These are phyloP conservation scores for Tylopilus balloui DNA, from an alignment of 768 basidiomycete species.

Conservation along the genomic window DNA sequence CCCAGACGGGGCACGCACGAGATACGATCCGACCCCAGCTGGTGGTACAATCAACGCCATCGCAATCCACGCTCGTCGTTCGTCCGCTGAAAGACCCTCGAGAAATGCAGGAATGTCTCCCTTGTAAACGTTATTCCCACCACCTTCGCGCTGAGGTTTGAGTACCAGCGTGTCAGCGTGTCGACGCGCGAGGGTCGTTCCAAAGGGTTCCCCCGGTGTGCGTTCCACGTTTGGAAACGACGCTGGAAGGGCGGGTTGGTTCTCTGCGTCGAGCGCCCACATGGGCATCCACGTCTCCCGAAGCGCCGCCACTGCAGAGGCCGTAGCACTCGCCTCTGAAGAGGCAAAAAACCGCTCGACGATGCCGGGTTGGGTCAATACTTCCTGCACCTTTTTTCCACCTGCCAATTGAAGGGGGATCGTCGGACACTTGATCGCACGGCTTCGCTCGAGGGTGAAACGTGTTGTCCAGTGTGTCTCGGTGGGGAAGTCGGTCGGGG, in stretches of 20 bases:
- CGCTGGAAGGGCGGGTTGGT: background rate
- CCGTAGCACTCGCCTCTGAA: constrained; percentile 15
- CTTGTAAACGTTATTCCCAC: constrained; percentile 95
- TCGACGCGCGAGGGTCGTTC: constrained; percentile 18
- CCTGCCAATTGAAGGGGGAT: constrained; percentile 93
- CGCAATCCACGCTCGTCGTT: constrained; percentile 87
- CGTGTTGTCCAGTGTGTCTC: constrained; percentile 66
- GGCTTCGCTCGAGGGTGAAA: constrained; percentile 71
- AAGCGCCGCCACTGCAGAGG: constrained; percentile 42
- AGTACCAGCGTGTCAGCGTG: constrained; percentile 64
- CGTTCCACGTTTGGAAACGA: background rate
- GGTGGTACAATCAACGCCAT: constrained; percentile 92
- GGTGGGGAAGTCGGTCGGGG: constrained; percentile 73
- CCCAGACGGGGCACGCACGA: constrained; percentile 62
- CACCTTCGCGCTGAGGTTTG: constrained; percentile 98
- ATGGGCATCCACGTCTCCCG: constrained; percentile 83
- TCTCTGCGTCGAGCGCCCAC: constrained; percentile 61
- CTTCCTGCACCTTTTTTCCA: constrained; percentile 93
- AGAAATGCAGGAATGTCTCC: constrained; percentile 75
- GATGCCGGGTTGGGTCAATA: constrained; percentile 66
- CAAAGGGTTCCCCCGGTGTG: constrained; percentile 15
- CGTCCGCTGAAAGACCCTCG: constrained; percentile 50
- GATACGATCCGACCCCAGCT: constrained; percentile 57
- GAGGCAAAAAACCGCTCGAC: constrained; percentile 69
- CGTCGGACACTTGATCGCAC: constrained; percentile 89